Conservation (phyloP, 345 rosid genomes). For the Rhizophora mangle region DNA sequence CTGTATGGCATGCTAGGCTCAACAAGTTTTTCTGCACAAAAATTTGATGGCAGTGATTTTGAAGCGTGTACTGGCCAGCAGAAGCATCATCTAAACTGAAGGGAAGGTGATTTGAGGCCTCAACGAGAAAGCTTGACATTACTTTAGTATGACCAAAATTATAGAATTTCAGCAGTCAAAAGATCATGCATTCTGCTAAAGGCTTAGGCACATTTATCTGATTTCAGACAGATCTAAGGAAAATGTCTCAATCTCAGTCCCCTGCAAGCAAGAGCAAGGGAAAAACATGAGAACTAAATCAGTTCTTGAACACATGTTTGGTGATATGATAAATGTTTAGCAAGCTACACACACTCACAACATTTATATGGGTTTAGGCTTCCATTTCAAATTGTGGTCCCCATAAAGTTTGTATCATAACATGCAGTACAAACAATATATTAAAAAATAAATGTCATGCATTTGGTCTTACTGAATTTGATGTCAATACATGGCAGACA, state of each 20-base stretch:
- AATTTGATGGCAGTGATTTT: slow-evolving; percentile 2
- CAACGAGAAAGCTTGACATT: not conserved
- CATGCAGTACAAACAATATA: not conserved
- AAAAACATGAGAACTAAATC: too few species aligned
- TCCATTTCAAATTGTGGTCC: not conserved
- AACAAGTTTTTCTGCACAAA: not conserved
- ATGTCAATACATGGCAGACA: not conserved
- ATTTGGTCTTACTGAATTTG: not conserved
- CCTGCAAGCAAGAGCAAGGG: not conserved
- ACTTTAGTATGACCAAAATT: not conserved
- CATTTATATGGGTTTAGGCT: too few species aligned
- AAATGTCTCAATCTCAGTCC: not conserved
- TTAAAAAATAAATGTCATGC: not conserved
- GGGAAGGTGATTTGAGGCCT: slow-evolving; percentile 2
- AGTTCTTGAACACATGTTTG: too few species aligned
- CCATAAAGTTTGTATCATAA: not conserved
- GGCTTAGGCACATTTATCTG: not conserved
- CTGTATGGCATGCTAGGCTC: too few species aligned
- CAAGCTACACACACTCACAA: too few species aligned
- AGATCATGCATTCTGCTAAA: not conserved
- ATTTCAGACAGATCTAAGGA: not conserved
- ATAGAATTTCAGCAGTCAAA: not conserved
- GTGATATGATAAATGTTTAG: too few species aligned
- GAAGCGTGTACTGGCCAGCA: not conserved
- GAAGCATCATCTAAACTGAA: not conserved